These are phyloP conservation scores for Raphanus hybrid DNA, from an alignment of 441 rosid genomes.

Conservation along the genomic window DNA sequence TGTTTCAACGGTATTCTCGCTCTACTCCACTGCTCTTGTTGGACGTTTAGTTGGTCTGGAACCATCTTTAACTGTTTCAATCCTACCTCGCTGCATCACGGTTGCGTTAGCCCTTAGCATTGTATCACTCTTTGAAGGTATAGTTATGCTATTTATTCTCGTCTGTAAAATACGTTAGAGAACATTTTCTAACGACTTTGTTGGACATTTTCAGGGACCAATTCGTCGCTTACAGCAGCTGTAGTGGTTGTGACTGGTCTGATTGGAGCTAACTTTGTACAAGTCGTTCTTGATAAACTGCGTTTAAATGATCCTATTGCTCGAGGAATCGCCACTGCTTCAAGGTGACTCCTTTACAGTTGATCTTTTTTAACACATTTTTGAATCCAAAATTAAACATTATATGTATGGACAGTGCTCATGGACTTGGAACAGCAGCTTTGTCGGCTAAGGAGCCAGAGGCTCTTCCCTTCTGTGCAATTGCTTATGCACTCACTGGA, in stretches of 20 bases:
- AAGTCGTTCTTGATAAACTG: constrained; percentile 75
- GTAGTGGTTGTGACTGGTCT: constrained; percentile 93
- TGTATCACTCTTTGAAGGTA: constrained; percentile 92
- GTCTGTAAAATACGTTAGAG: background rate
- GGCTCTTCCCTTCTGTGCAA: constrained; percentile 97
- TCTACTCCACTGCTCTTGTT: constrained; percentile 89
- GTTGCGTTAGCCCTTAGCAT: constrained; percentile 98
- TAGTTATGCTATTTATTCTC: background rate
- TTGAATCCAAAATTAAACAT: background rate
- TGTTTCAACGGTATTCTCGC: constrained; percentile 78
- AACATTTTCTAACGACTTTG: constrained; percentile 13
- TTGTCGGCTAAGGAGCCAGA: constrained; percentile 96
- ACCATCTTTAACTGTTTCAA: constrained; percentile 75
- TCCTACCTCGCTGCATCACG: constrained; percentile 91
- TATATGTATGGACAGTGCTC: constrained; percentile 61
- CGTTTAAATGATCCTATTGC: constrained; percentile 84
- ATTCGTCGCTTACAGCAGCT: constrained; percentile 92
- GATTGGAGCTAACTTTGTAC: constrained; percentile 91
- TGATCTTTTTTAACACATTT: background rate
- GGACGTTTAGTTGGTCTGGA: constrained; percentile 86
- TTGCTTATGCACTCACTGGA: constrained; percentile 96
- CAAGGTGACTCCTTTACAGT: constrained; percentile 57
- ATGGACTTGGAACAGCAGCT: constrained; percentile 97
- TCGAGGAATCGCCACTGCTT: constrained; percentile 94
- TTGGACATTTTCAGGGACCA: constrained; percentile 61